Base-by-base conservation (phyloP, 345 rosid genomes). In the Heritiera littoralis region DNA sequence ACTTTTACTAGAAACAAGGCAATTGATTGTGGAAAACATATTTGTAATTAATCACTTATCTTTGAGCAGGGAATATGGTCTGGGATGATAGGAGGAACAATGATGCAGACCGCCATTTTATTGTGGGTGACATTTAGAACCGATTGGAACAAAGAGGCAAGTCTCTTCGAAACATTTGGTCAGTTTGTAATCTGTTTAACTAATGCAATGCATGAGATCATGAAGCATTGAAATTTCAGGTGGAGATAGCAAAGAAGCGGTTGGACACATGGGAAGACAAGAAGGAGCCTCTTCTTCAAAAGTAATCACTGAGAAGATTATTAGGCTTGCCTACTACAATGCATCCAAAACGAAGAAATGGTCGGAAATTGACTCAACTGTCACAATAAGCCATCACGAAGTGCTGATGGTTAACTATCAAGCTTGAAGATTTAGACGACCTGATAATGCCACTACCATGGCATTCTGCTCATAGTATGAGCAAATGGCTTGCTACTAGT, bases 221-320 rank as follows among this genome's bases (percentile, higher is more conserved):
- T 54, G 49, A 14, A 18, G 71, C 23, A 6, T 72, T 28, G 49
- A 58, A 79, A n/a, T 83, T 84, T 77, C 82, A 94, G 95, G 95
- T 92, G 48, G 93, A 88, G 83, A 89, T 76, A 66, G 85, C 94
- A 0, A 86, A 66, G 61, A 82, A 64, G 40, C 86, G 94, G 5
- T 85, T 92, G 84, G 89, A 86, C 64, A 85, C 75, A 81, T 92
- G 98, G 98, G 94, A 90, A 6, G 90, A 87, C 49, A 89, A 84
- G 38, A 84, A 84, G 32, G 80, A 84, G 63, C 76, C 88, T 41
- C 66, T 83, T 11, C 49, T 51, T 13, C 32, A 43, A 11, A 49
- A 63, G 9, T 78, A 80, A 72, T 4, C 1, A 63, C 10, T 30
- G 40, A 61, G 10, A 17, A 15, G 11, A 58, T n/a, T n/a, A 7